phyloP scores from a whole-genome alignment of 108 stramenopile genomes.

The Fistulifera pelliculosa region DNA sequence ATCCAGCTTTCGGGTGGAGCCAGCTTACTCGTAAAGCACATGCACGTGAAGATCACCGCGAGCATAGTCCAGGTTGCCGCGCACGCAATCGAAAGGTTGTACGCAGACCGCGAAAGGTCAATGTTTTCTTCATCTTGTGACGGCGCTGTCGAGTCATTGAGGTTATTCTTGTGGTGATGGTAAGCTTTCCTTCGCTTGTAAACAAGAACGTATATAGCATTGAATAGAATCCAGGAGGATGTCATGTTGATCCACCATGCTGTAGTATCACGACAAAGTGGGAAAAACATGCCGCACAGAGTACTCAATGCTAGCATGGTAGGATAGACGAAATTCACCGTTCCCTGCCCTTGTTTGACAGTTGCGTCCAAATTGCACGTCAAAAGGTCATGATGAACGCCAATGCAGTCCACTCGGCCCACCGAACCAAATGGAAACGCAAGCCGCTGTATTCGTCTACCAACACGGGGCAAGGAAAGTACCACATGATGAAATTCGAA shows the following conservation, averaged over 20 bases:
- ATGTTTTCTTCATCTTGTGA: background rate
- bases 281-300: slow-evolving; percentile 44
- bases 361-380: slow-evolving; percentile 10
- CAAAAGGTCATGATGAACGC: slow-evolving; percentile 46
- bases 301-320: slow-evolving; percentile 12
- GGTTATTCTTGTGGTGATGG: background rate
- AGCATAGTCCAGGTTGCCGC: slow-evolving; percentile 37
- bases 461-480: slow-evolving; percentile 31
- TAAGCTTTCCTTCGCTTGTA: background rate
- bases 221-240: slow-evolving; percentile 24
- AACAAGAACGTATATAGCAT: slow-evolving; percentile 23
- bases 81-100: slow-evolving; percentile 28
- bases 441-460: slow-evolving; percentile 28
- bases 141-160: background rate
- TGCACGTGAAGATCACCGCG: slow-evolving; percentile 26
- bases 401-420: slow-evolving; percentile 59
- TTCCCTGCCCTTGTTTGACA: slow-evolving; percentile 22
- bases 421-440: slow-evolving; percentile 39
- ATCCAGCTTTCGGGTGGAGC: background rate
- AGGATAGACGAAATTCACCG: slow-evolving; percentile 6
- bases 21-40: background rate
- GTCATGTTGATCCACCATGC: background rate
- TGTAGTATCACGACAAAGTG: slow-evolving; percentile 31
- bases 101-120: slow-evolving; percentile 13
- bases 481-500: slow-evolving; percentile 27